Base-by-base conservation (phyloP, 1,284 basidiomycete species). In the Trichosporon sp. region DNA sequence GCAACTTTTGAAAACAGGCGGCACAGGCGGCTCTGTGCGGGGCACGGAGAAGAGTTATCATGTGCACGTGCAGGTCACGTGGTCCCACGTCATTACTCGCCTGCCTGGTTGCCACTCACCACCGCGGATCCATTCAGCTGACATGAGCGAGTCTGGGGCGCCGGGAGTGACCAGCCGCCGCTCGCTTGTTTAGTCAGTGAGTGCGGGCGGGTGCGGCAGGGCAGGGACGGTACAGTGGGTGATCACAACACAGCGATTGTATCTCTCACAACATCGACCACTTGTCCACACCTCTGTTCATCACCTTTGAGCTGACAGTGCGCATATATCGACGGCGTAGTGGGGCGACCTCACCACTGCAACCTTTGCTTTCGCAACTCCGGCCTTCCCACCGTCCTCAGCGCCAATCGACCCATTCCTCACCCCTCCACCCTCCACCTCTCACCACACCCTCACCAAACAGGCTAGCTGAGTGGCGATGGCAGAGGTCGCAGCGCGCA, bases 401-500 rank as follows among this genome's bases (percentile, higher is more conserved):
- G n/a, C n/a, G n/a, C n/a, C n/a, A n/a, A n/a, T n/a, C n/a, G n/a
- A n/a, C n/a, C n/a, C n/a, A n/a, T n/a, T n/a, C 25, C 25, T 27
- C 25, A 29, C 49, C 14, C 16, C 23, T 23, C 25, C 16, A 14
- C 25, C 29, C 25, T n/a, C 11, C n/a, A n/a, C 49, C 25, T 16
- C 49, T 16, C 25, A 31, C 49, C 25, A 7, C 49, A 7, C 32
- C 40, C n/a, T n/a, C n/a, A n/a, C n/a, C 19, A 44, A 23, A 44
- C 40, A 10, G 40, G 40, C 40, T 21, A 44, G 23, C 40, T 23
- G 40, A 44, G 49, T 29, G 25, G 14, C 29, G 11, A 65, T 68
- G 67, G 64, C 64, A 29, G 67, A 64, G 54, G 65, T 69, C 31
- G 68, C 69, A 31, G 66, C 69, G 23, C 59, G 61, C 36, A 78